phyloP scores from a whole-genome alignment of 2,329 filamentous ascomycete genomes.

The Talaromyces atroroseus region DNA sequence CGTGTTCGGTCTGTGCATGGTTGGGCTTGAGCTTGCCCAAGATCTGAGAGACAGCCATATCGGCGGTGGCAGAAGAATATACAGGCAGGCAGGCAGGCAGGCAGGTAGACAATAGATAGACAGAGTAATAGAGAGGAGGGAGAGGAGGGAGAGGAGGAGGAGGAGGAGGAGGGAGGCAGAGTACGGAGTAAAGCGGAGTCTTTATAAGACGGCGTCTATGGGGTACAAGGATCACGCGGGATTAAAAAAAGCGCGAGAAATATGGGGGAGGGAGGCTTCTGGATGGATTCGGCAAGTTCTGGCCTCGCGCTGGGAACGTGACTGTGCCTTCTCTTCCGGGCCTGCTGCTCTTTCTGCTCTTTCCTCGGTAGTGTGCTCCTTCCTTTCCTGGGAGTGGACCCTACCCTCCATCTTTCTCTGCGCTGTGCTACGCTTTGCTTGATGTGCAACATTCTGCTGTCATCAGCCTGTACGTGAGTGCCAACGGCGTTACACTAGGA shows the following conservation, averaged over 20 bases:
- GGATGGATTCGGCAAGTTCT: background rate
- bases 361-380: background rate
- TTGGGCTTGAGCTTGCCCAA: conserved; percentile 23
- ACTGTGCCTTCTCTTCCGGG: background rate
- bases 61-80: background rate
- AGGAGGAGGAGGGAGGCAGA: background rate
- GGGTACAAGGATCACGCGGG: conserved; percentile 6
- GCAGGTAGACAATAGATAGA: too few relatives aligned
- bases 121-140: background rate
- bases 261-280: background rate
- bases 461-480: too few relatives aligned
- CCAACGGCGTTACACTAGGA: background rate
- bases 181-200: background rate
- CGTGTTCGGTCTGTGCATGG: conserved; percentile 26
- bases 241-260: background rate
- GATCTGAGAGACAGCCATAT: conserved; percentile 12
- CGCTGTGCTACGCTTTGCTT: too few relatives aligned
- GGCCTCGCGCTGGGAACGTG: background rate
- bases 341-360: background rate
- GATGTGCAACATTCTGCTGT: too few relatives aligned
- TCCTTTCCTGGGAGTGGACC: background rate
- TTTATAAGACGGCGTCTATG: background rate
- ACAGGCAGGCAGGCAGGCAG: background rate
- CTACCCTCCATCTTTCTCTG: background rate
- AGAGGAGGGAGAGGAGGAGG: background rate